Percentiles rank a stretch among this genome's conserved stretches.
Evolutionary conservation across 1,284 basidiomycete genomes (phyloP).

Genomic region (Malassezia obtusa): DNA sequence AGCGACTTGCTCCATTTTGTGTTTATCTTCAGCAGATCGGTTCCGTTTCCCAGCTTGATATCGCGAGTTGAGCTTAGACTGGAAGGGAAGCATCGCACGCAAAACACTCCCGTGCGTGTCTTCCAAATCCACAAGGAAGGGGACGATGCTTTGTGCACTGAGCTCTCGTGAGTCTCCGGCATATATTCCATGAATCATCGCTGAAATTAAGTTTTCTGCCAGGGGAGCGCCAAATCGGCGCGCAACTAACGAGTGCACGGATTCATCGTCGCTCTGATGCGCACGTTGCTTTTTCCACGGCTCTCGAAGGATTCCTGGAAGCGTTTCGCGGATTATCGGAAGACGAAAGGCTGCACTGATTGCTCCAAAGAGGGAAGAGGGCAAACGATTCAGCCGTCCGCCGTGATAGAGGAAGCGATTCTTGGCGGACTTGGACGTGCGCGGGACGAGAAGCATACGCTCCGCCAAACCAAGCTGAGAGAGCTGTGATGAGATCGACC

Average conservation of each 20-base stretch:
- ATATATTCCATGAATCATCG: constrained; percentile 85
- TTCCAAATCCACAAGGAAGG: constrained; percentile 62
- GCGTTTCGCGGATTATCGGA: constrained; percentile 27
- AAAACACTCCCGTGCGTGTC: constrained; percentile 62
- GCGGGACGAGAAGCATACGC: constrained; percentile 59
- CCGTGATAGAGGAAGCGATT: constrained; percentile 65
- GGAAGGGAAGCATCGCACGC: constrained; percentile 55
- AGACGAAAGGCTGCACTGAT: constrained; percentile 30
- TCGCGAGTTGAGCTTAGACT: constrained; percentile 13
- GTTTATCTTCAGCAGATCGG: constrained; percentile 11
- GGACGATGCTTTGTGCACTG: constrained; percentile 68
- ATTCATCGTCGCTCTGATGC: constrained; percentile 64
- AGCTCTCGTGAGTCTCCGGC: constrained; percentile 69
- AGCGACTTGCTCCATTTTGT: constrained; percentile 27
- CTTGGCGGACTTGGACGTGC: constrained; percentile 60
- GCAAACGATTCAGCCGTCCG: constrained; percentile 53
- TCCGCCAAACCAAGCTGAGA: constrained; percentile 60
- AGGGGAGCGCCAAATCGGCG: constrained; percentile 66
- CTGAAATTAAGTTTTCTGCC: constrained; percentile 66
- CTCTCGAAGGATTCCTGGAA: constrained; percentile 53
- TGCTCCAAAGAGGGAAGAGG: constrained; percentile 52
- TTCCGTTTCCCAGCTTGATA: not conserved
- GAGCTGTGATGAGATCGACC: constrained; percentile 55
- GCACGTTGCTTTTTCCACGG: constrained; percentile 51
- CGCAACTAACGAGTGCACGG: constrained; percentile 66